Base-by-base conservation (phyloP, 108 stramenopile species). In the Fragilaria radians region DNA sequence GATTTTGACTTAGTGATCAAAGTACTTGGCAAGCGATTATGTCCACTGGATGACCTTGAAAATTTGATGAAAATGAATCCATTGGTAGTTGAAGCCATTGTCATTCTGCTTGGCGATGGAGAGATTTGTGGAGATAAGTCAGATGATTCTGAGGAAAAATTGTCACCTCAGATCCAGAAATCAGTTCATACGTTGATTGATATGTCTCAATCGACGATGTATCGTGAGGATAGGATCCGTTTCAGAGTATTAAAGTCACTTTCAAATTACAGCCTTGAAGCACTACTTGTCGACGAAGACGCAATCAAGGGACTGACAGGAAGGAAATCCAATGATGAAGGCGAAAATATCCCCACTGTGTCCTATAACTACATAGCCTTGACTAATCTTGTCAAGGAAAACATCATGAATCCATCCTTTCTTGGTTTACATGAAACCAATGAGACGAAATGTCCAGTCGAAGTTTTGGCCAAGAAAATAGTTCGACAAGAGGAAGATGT, bases 1-100 rank as follows among this genome's bases (percentile, higher is more conserved):
- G 88, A 86, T 54, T 89, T 82, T 71, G 65, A 71, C 54, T 46
- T 86, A 23, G 88, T 89, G 0, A 70, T 86, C 18, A 80, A 67
- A 22, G 88, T 89, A 34, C 50, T 89, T 26, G 71, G 67, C 23
- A 89, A 89, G 51, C 71, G 73, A 50, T 57, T 89, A 9, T 76
- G 75, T 51, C 26, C 32, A 33, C 49, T 84, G 25, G 62, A 66
- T 46, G 72, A 76, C 54, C 11, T 65, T 23, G 50, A 65, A 1
- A 59, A 67, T 32, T 57, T 82, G 22, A 32, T 71, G 17, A 47
- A 64, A 32, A 62, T 81, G 31, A 59, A 75, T 7, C 49, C 36
- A 27, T 28, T 82, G 18, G 63, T 72, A 1, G 52, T 84, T 46
- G 88, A 89, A 33, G 67, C 82, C 23, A 59, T 89, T 24, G 54